phyloP scores from a whole-genome alignment of 2,329 filamentous ascomycete species.

The Epichloe coenophiala region DNA sequence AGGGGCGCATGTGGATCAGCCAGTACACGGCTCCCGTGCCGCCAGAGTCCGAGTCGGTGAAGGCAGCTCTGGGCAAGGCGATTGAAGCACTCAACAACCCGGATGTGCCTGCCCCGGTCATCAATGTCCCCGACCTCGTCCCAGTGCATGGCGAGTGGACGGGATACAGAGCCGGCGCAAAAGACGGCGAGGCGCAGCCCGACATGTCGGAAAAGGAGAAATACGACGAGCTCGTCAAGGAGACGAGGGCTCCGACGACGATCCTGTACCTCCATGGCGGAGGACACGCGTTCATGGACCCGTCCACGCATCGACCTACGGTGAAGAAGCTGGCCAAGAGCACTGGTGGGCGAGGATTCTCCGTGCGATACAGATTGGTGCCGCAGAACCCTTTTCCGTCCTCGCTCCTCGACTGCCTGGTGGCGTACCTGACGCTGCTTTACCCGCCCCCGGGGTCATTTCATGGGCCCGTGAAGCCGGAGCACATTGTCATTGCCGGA shows the following conservation, averaged over 20 bases:
- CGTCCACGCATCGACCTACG: conserved; percentile 47
- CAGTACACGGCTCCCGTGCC: conserved; percentile 51
- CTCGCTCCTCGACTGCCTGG: conserved; percentile 57
- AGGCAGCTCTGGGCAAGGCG: conserved; percentile 42
- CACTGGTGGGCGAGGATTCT: conserved; percentile 55
- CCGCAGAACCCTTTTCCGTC: conserved; percentile 65
- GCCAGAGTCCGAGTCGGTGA: conserved; percentile 34
- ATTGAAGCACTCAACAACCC: conserved; percentile 24
- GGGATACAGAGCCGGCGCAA: conserved; percentile 47
- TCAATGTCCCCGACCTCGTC: conserved; percentile 34
- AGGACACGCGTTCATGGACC: conserved; percentile 60
- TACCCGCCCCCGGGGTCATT: conserved; percentile 56
- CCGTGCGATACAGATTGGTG: conserved; percentile 60
- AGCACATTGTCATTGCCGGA: conserved; percentile 57
- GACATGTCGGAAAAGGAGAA: conserved; percentile 47
- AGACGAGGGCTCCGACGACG: conserved; percentile 48
- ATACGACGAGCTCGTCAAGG: conserved; percentile 53
- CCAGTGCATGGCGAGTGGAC: conserved; percentile 65
- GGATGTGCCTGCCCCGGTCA: conserved; percentile 4
- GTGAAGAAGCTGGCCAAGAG: conserved; percentile 50
- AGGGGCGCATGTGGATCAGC: conserved; percentile 71
- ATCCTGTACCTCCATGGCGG: conserved; percentile 67
- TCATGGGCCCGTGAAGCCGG: conserved; percentile 50
- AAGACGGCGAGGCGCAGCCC: conserved; percentile 35
- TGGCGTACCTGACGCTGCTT: conserved; percentile 59